Conservation (phyloP, 352 stramenopile genomes). For the Globisporangium solare region DNA sequence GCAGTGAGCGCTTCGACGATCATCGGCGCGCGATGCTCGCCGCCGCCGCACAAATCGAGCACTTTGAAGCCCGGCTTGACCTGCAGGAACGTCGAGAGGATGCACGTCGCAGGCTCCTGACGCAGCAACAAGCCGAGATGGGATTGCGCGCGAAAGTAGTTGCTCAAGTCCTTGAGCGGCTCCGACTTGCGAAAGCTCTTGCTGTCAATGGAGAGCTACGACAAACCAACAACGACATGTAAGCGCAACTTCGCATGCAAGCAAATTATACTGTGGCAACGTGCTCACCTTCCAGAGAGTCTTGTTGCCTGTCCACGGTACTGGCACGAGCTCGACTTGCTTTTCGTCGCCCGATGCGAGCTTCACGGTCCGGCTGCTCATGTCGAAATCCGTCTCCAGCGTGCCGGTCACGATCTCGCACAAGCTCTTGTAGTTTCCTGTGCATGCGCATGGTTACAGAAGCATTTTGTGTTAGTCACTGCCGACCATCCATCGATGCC, state of each 20-base stretch:
- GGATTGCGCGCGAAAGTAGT: conserved; percentile 90
- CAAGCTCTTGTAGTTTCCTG: conserved; percentile 67
- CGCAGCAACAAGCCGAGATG: conserved; percentile 86
- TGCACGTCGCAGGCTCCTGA: conserved; percentile 95
- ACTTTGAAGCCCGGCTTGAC: conserved; percentile 77
- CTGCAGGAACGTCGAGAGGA: conserved; percentile 93
- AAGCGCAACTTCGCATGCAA: not conserved
- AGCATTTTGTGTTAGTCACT: no score
- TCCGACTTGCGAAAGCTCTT: conserved; percentile 87
- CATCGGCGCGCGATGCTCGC: conserved; percentile 60
- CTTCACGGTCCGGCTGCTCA: conserved; percentile 50
- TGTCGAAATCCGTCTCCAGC: conserved; percentile 65
- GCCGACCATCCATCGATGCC: not conserved
- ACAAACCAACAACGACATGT: not conserved
- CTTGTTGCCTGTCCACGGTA: conserved; percentile 67
- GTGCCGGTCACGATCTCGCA: conserved; percentile 74
- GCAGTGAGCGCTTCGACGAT: conserved; percentile 30
- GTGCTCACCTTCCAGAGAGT: conserved; percentile 63
- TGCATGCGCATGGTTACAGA: conserved; percentile 10
- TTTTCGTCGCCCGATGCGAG: conserved; percentile 52
- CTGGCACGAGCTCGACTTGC: conserved; percentile 44
- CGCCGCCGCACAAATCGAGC: conserved; percentile 63
- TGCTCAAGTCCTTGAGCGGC: conserved; percentile 84
- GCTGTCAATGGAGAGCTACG: conserved; percentile 49
- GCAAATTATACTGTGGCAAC: no score